A percentile compares a stretch with the other conserved stretches of the same genome.
phyloP scores from a whole-genome alignment of 2,329 filamentous ascomycete genomes.

The Parastagonospora nodorum region DNA sequence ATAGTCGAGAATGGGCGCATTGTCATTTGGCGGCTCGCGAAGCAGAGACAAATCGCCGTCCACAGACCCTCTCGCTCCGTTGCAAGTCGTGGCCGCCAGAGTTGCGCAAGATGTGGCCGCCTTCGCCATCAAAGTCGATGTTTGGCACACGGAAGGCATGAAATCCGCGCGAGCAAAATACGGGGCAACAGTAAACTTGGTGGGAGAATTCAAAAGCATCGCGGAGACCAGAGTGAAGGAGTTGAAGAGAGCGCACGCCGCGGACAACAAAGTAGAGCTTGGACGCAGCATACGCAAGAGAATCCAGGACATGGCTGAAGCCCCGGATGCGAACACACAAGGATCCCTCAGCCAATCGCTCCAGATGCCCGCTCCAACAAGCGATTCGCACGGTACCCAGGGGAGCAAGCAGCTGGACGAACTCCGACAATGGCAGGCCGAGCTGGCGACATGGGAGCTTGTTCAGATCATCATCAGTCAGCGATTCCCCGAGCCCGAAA shows the following conservation, averaged over 20 bases:
- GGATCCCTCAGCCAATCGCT: conserved; percentile 22
- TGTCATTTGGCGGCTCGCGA: conserved; percentile 19
- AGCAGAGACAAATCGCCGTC: conserved; percentile 15
- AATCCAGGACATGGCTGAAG: conserved; percentile 37
- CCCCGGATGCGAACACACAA: conserved; percentile 13
- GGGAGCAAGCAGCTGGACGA: conserved; percentile 52
- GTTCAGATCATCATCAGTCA: conserved; percentile 75
- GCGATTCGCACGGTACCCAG: conserved; percentile 16
- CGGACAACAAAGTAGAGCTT: conserved; percentile 42
- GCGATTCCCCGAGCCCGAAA: conserved; percentile 56
- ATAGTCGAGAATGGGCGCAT: conserved; percentile 18
- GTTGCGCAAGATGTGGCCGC: conserved; percentile 82
- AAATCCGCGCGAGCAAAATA: conserved; percentile 58
- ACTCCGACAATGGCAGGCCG: conserved; percentile 73
- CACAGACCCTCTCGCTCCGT: conserved; percentile 59
- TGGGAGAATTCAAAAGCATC: conserved; percentile 53
- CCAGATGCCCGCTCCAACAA: conserved; percentile 20
- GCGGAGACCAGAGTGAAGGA: conserved; percentile 56
- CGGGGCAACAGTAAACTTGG: conserved; percentile 46
- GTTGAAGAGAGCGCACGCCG: conserved; percentile 51
- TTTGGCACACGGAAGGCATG: conserved; percentile 57
- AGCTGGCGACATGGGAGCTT: conserved; percentile 90
- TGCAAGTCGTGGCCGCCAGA: conserved; percentile 68
- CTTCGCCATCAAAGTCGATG: conserved; percentile 82
- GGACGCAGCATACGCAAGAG: conserved; percentile 39